These are phyloP conservation scores for Pyrenophora graminea DNA, from an alignment of 2,329 filamentous ascomycete genomes.

Conservation along the genomic window DNA sequence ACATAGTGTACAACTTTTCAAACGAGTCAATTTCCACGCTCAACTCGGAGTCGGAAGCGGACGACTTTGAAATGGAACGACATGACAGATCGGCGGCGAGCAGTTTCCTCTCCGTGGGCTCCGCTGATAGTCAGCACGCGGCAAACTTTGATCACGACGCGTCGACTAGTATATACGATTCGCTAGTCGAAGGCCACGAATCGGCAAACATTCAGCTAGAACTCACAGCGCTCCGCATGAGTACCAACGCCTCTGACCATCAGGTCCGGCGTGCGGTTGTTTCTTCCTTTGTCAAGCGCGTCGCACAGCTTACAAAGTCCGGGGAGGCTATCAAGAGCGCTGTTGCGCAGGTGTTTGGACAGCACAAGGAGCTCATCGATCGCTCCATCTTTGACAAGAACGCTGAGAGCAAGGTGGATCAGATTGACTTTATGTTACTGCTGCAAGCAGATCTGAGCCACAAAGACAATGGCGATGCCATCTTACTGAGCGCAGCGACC, in stretches of 20 bases:
- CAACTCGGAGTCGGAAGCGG: conserved; percentile 56
- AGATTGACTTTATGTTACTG: conserved; percentile 81
- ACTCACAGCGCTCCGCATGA: conserved; percentile 89
- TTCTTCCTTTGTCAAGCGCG: conserved; percentile 80
- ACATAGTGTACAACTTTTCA: conserved; percentile 56
- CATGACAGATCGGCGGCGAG: conserved; percentile 65
- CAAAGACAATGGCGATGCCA: conserved; percentile 64
- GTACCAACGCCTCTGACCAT: conserved; percentile 84
- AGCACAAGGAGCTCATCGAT: conserved; percentile 64
- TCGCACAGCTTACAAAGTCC: conserved; percentile 69
- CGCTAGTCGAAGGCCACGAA: conserved; percentile 71
- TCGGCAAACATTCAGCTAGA: conserved; percentile 90
- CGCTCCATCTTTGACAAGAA: conserved; percentile 63
- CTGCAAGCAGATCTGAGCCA: conserved; percentile 79
- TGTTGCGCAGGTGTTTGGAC: conserved; percentile 48
- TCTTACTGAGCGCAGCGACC: conserved; percentile 79
- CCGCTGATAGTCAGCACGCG: conserved; percentile 59
- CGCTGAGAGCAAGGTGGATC: conserved; percentile 63
- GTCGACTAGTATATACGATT: conserved; percentile 82
- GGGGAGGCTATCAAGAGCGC: conserved; percentile 46
- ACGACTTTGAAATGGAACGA: conserved; percentile 49
- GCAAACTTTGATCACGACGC: conserved; percentile 85
- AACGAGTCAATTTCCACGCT: conserved; percentile 68
- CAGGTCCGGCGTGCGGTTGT: conserved; percentile 87
- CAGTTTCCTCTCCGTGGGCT: conserved; percentile 75